phyloP scores from a whole-genome alignment of 768 basidiomycete genomes.

The Paxillus ammoniavirescens region DNA sequence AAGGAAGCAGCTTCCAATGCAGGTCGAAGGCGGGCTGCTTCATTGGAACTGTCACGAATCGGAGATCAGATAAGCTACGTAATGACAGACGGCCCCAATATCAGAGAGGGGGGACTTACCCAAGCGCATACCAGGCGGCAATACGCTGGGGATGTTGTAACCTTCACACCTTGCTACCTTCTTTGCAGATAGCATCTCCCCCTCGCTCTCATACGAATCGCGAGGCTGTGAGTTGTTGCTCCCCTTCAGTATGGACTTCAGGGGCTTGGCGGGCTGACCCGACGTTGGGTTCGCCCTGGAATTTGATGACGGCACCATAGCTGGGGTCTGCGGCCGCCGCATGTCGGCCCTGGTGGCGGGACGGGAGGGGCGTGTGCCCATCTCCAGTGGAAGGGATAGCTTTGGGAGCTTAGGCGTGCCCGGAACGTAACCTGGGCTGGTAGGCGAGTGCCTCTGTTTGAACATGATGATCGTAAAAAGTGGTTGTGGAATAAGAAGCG shows the following conservation, averaged over 20 bases:
- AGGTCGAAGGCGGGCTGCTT: constrained; percentile 41
- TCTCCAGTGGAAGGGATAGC: constrained; percentile 20
- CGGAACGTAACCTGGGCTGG: constrained; percentile 16
- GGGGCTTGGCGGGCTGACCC: constrained; percentile 22
- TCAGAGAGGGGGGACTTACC: constrained; percentile 18
- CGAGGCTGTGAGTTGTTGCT: constrained; percentile 3
- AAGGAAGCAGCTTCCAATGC: constrained; percentile 51
- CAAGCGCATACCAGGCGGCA: constrained; percentile 24
- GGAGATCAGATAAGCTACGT: constrained; percentile 30
- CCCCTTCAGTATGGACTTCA: constrained; percentile 32
- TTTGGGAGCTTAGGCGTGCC: constrained; percentile 20
- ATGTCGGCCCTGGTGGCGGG: constrained; percentile 13
- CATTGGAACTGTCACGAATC: constrained; percentile 31
- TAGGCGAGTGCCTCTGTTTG: constrained; percentile 15
- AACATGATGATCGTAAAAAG: constrained; percentile 27
- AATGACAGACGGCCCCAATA: constrained; percentile 8
- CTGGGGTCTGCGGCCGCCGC: constrained; percentile 20
- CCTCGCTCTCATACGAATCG: constrained; percentile 32
- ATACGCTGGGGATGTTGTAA: constrained; percentile 21
- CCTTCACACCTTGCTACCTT: constrained; percentile 12
- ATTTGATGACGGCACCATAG: constrained; percentile 7
- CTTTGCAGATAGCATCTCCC: constrained; percentile 22
- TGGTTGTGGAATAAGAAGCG: neutral
- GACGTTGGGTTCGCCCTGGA: constrained; percentile 20
- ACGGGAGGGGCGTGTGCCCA: constrained; percentile 6